Percentiles rank a stretch among this genome's conserved stretches.
These are phyloP conservation scores for Kazachstania taianensis DNA, from an alignment of 805 yeast genomes.

Conservation along the genomic window DNA sequence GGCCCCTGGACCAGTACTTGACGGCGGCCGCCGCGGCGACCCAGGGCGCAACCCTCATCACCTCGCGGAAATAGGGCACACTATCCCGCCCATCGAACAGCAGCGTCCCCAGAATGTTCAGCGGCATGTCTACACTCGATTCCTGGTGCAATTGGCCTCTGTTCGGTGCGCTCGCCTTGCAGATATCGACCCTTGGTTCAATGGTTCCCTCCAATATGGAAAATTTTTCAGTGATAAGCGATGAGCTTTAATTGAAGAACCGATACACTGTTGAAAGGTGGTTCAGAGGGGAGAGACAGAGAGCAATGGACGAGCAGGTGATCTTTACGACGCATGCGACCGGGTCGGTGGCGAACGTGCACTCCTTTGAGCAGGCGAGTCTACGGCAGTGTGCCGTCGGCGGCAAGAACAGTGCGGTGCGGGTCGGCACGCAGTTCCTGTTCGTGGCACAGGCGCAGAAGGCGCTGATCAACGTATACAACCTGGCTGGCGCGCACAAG, in stretches of 20 bases:
- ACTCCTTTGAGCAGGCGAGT: conserved; percentile 24
- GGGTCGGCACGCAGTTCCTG: conserved; percentile 47
- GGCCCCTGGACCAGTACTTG: conserved; percentile 72
- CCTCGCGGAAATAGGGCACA: conserved; percentile 62
- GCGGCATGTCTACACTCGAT: conserved; percentile 49
- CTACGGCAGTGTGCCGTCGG: conserved; percentile 35
- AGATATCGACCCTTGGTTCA: neutral
- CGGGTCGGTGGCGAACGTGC: conserved; percentile 22
- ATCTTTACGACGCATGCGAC: conserved; percentile 24
- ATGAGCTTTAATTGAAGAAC: conserved; percentile 1
- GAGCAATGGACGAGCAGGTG: conserved; percentile 19
- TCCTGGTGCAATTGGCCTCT: neutral
- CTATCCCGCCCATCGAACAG: conserved; percentile 61
- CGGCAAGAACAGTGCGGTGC: conserved; percentile 38
- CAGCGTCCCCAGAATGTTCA: conserved; percentile 65
- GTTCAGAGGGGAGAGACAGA: neutral
- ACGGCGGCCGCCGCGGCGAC: conserved; percentile 36
- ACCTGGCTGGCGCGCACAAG: conserved; percentile 32
- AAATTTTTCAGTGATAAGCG: conserved; percentile 5
- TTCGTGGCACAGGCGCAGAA: conserved; percentile 59
- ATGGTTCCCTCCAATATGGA: conserved; percentile 1
- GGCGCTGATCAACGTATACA: conserved; percentile 66
- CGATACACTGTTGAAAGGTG: too few relatives aligned
- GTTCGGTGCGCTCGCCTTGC: neutral
- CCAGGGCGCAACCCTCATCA: conserved; percentile 51